Evolutionary conservation across 1,139 yeast species (phyloP), one percentile per base, ranked within the genome.

Genomic region (Zygosaccharomyces sapae): DNA sequence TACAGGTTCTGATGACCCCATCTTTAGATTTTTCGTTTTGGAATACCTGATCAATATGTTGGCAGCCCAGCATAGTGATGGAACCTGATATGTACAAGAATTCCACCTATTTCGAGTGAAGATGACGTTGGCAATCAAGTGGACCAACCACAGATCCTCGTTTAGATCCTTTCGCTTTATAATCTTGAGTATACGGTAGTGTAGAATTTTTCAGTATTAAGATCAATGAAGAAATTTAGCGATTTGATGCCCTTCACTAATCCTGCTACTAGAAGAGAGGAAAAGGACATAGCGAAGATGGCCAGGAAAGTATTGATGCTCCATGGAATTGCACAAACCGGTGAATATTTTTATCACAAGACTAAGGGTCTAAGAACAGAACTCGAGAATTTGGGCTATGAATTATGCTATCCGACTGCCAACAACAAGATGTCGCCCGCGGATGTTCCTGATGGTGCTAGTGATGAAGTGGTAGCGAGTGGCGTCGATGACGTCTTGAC

Each of bases 291-390:
- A 22, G 25, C n/a, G n/a, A 22, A 22, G 25, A 59, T 59, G 63
- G 31, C 46, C 1, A 55, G 50, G 40, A 72, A 69, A 50, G 65
- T 78, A 27, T 64, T 78, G n/a, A 76, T 77, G 67, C 63, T 78
- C 13, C 83, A 78, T 54, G 83, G 83, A 2, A 73, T 72, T 53
- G 77, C 78, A 5, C 92, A 88, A 67, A 81, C 80, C 47, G 95
- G 90, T 1, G 73, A 77, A n/a, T 71, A 81, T 3, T 81, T 86
- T 59, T 79, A 86, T 2, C 81, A 80, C 30, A 88, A 88, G 62
- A 79, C 95, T 0, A 79, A 88, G 3, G 92, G 85, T 0, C 70
- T 89, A 13, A 70, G 95, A 19, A 80, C 82, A 56, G 74, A 79
- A 0, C 69, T 89, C 41, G 75, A 78, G 52, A 79, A 81, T 52